Percentiles rank a stretch among this genome's conserved stretches.
Conservation (phyloP, 169 alveolate genomes). For the Fabrea salina region DNA sequence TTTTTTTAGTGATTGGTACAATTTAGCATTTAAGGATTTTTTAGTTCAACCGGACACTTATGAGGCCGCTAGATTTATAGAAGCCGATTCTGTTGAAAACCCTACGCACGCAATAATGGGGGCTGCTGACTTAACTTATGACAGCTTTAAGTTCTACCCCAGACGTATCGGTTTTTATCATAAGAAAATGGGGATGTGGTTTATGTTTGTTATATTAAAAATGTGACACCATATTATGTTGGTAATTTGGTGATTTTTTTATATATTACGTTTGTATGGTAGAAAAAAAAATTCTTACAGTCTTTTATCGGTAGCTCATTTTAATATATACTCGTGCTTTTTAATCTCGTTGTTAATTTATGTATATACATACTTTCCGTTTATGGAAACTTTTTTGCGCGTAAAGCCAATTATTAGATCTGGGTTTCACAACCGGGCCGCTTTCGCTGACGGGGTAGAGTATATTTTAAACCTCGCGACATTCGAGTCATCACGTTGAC, state of each 20-base stretch:
- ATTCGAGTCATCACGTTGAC: too few species aligned
- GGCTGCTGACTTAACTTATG: not conserved
- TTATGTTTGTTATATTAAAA: not conserved
- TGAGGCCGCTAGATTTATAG: not conserved
- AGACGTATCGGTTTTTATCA: constrained; percentile 12
- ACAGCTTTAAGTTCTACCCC: not conserved
- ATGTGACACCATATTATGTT: constrained; percentile 28
- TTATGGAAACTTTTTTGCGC: not conserved
- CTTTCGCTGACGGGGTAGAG: not conserved
- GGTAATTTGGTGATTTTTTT: constrained; percentile 12
- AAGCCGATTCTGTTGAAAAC: not conserved
- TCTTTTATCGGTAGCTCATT: not conserved
- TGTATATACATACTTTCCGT: not conserved
- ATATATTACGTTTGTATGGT: not conserved
- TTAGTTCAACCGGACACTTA: not conserved
- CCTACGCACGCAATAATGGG: not conserved
- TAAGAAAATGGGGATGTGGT: constrained; percentile 24
- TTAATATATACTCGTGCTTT: constrained; percentile 25
- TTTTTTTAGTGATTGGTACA: not conserved
- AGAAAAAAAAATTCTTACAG: not conserved
- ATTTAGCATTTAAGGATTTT: not conserved
- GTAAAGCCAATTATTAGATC: not conserved
- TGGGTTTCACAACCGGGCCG: not conserved
- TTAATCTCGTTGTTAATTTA: not conserved
- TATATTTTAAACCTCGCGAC: not conserved